Evolutionary conservation across 495 filamentous ascomycete species (phyloP).

Genomic region (Tetracladium marchalianum): DNA sequence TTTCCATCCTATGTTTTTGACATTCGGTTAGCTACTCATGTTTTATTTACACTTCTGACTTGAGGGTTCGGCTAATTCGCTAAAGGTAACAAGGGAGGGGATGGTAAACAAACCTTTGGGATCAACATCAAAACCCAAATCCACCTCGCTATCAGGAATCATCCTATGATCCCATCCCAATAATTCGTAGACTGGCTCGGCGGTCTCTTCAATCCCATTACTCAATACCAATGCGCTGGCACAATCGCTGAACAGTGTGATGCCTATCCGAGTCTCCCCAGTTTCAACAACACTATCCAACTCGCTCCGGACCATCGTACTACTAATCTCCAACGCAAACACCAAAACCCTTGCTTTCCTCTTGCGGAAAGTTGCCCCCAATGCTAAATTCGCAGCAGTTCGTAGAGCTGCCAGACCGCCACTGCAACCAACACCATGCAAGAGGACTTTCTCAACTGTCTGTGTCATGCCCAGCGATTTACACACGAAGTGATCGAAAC

Average conservation of each 20-base stretch:
- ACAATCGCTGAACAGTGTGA: constrained; percentile 53
- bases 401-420: constrained; percentile 54
- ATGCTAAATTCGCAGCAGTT: constrained; percentile 49
- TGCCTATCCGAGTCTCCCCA: constrained; percentile 46
- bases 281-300: constrained; percentile 41
- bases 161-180: constrained; percentile 49
- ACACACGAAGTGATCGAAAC: constrained; percentile 54
- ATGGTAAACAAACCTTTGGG: constrained; percentile 29
- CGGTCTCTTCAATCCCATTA: constrained; percentile 32
- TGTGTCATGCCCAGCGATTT: constrained; percentile 39
- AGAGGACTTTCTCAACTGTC: constrained; percentile 44
- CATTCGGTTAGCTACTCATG: too few species aligned
- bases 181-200: constrained; percentile 39
- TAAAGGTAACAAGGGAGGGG: neutral
- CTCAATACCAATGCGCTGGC: constrained; percentile 48
- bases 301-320: constrained; percentile 46
- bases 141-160: constrained; percentile 43
- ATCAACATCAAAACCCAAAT: constrained; percentile 51
- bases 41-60: neutral
- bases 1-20: constrained; percentile 38
- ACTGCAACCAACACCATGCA: constrained; percentile 55
- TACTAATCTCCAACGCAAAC: constrained; percentile 51
- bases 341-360: constrained; percentile 46
- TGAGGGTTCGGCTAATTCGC: neutral
- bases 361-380: constrained; percentile 40